phyloP scores from a whole-genome alignment of 257 asterid genomes.

The Primulina eburnea region DNA sequence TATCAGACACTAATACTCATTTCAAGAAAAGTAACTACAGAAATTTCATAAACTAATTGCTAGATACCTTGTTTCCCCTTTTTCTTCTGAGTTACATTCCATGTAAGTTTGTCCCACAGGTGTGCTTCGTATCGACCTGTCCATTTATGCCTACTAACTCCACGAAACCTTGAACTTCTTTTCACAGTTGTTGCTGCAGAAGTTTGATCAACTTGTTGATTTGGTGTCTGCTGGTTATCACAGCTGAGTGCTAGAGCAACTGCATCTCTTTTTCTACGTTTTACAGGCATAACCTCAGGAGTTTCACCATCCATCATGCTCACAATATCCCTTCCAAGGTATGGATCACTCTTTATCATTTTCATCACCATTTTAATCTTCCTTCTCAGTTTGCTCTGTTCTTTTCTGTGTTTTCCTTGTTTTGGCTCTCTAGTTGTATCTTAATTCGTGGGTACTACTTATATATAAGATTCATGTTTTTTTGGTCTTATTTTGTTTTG shows the following conservation, averaged over 20 bases:
- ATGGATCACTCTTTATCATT: constrained; percentile 42
- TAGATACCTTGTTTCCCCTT: constrained; percentile 50
- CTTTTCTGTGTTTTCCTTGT: neutral
- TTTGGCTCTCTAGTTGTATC: neutral
- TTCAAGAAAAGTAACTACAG: neutral
- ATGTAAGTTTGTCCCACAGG: constrained; percentile 52
- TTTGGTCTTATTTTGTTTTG: constrained; percentile 34
- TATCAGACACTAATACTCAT: constrained; percentile 15
- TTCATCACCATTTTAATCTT: constrained; percentile 25
- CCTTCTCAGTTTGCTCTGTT: neutral
- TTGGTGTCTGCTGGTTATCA: constrained; percentile 15
- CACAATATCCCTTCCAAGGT: constrained; percentile 24
- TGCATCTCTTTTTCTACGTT: constrained; percentile 54
- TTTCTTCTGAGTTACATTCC: constrained; percentile 55
- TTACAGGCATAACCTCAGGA: constrained; percentile 27
- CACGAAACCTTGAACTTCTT: constrained; percentile 71
- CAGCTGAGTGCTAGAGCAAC: neutral
- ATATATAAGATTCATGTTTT: constrained; percentile 19
- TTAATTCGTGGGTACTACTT: neutral
- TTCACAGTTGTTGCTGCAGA: constrained; percentile 49
- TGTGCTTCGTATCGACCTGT: constrained; percentile 59
- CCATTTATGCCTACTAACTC: constrained; percentile 58
- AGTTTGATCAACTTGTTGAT: constrained; percentile 26
- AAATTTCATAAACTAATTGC: neutral
- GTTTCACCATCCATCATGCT: constrained; percentile 23